Evolutionary conservation across 2,329 filamentous ascomycete genomes (phyloP).

Genomic region (Trichoderma lentiforme): DNA sequence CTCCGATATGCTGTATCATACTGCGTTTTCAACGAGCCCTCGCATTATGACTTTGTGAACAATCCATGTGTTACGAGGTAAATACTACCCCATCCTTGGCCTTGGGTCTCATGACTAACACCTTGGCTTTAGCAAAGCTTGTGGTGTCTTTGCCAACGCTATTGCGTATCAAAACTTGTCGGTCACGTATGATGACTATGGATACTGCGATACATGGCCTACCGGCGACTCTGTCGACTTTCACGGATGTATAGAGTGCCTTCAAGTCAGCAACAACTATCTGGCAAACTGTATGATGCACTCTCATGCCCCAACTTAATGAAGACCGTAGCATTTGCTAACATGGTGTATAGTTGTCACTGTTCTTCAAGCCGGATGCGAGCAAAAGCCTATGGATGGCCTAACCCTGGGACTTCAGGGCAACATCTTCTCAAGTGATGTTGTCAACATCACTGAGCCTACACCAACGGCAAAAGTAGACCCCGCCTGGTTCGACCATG

Average conservation of each 20-base stretch:
- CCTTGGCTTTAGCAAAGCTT: constrained; percentile 45
- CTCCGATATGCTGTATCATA: constrained; percentile 53
- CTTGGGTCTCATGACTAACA: constrained; percentile 25
- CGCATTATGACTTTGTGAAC: constrained; percentile 39
- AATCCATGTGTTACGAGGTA: constrained; percentile 54
- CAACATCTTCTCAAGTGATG: constrained; percentile 47
- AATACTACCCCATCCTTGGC: neutral
- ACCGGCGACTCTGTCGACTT: constrained; percentile 36
- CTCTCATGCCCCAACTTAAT: too few relatives aligned
- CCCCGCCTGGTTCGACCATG: constrained; percentile 39
- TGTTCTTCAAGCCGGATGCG: constrained; percentile 54
- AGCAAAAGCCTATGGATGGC: constrained; percentile 48
- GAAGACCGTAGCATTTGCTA: constrained; percentile 20
- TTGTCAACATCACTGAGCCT: constrained; percentile 50
- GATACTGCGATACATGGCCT: constrained; percentile 53
- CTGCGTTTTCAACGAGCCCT: constrained; percentile 52
- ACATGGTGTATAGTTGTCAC: constrained; percentile 40
- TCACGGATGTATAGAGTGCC: constrained; percentile 45
- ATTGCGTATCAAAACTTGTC: constrained; percentile 51
- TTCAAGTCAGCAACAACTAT: constrained; percentile 39
- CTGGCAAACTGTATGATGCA: constrained; percentile 51
- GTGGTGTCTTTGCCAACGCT: constrained; percentile 45
- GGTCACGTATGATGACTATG: constrained; percentile 43
- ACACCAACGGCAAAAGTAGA: constrained; percentile 39
- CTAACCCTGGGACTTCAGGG: constrained; percentile 49